Base-by-base conservation (phyloP, 2,329 filamentous ascomycete genomes). In the Colletotrichum melonis region DNA sequence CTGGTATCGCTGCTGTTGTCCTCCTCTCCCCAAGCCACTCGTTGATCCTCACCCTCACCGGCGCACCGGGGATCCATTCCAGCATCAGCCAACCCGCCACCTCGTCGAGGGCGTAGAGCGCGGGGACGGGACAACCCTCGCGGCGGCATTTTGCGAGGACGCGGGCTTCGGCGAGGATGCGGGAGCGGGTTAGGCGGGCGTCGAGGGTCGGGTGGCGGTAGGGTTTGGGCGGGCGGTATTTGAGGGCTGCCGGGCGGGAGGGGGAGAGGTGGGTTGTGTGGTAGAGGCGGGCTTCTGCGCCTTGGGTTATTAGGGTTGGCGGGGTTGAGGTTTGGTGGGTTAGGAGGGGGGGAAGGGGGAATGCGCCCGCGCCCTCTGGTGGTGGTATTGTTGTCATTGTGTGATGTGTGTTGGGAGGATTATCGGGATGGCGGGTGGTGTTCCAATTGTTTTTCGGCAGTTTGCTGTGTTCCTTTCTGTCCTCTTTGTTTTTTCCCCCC, bases 271-370 rank as follows among this genome's bases (percentile, higher is more conserved):
- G 97, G 68, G 90, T 92, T 22, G 94, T 96, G 82, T 92, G 92
- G 90, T 97, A 98, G 80, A 99, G 91, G 76, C 96, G 94, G 73
- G 94, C 95, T 90, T 99, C 97, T 81, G 97, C 97, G 84, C 97
- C 97, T 88, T 98, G 97, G 70, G 94, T 92, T 78, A 98, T 90
- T 79, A 98, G 93, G 62, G 81, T 83, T 75, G 94, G 91, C 62
- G 89, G 83, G 77, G 86, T 82, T 52, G 90, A 86, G 74, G 89
- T 86, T 81, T 89, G 89, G 85, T 91, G 86, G 72, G 87, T 86
- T 82, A 95, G 92, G 77, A 92, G 88, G 42, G 86, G 82, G 49
- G 92, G 92, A 75, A 94, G 91, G 76, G 87, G 84, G 77, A 87
- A 87, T 11, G n/a, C 11, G 16, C 63, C 63, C 7, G n/a, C 26